A percentile compares a stretch with the other conserved stretches of the same genome.
Evolutionary conservation across 2,329 filamentous ascomycete genomes (phyloP).

Genomic region (Colletotrichum eleusines): DNA sequence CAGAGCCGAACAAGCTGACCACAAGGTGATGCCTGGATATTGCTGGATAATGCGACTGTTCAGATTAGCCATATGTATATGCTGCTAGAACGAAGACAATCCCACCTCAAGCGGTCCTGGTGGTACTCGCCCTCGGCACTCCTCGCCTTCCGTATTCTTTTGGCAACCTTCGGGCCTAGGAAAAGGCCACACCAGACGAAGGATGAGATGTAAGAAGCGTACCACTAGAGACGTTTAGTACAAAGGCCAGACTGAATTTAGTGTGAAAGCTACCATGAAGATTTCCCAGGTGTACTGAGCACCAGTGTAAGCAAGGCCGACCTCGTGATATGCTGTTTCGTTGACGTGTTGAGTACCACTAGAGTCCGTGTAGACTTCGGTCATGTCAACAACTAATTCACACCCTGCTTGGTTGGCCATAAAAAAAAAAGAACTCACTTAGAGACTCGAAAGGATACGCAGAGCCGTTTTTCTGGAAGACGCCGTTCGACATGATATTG

Average conservation of each 20-base stretch:
- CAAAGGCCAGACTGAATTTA: constrained; percentile 50
- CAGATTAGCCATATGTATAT: background rate
- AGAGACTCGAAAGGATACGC: constrained; percentile 42
- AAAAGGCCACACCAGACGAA: constrained; percentile 71
- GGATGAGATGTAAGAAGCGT: constrained; percentile 69
- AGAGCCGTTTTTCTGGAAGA: constrained; percentile 52
- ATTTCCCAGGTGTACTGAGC: constrained; percentile 66
- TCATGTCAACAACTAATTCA: background rate
- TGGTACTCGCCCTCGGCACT: constrained; percentile 44
- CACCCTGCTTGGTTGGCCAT: constrained; percentile 30
- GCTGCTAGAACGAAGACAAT: too few species aligned
- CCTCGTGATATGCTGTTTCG: constrained; percentile 58
- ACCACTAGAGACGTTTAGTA: constrained; percentile 57
- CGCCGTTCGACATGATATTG: constrained; percentile 68
- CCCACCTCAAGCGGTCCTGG: constrained; percentile 31
- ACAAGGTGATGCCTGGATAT: constrained; percentile 59
- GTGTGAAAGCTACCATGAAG: constrained; percentile 7
- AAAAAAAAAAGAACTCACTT: constrained; percentile 43
- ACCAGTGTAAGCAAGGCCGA: constrained; percentile 69
- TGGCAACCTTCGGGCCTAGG: constrained; percentile 61
- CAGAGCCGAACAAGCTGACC: background rate
- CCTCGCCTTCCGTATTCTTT: constrained; percentile 52
- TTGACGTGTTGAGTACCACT: constrained; percentile 50
- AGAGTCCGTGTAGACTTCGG: constrained; percentile 29
- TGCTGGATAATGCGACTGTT: constrained; percentile 62